phyloP scores from a whole-genome alignment of 2,329 filamentous ascomycete genomes.

The Cadophora luteo-olivacea region DNA sequence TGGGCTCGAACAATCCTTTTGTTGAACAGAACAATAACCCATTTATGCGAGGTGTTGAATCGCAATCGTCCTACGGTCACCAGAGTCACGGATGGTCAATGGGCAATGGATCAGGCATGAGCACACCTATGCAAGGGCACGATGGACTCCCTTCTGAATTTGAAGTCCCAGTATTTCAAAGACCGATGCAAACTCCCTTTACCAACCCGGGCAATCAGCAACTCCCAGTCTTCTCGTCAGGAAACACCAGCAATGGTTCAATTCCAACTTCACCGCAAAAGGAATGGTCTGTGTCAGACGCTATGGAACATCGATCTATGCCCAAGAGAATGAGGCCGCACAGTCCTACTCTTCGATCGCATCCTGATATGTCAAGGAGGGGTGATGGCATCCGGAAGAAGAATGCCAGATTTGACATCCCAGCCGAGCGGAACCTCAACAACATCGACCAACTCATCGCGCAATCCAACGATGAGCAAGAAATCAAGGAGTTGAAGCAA shows the following conservation, averaged over 20 bases:
- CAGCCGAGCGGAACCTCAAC: constrained; percentile 87
- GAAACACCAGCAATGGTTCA: constrained; percentile 52
- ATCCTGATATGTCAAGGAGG: constrained; percentile 69
- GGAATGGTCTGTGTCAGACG: constrained; percentile 59
- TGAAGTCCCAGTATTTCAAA: constrained; percentile 59
- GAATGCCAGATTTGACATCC: constrained; percentile 98
- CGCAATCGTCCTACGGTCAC: constrained; percentile 50
- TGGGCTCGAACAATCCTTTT: constrained; percentile 69
- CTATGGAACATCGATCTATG: constrained; percentile 55
- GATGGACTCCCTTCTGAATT: constrained; percentile 66
- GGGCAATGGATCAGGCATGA: constrained; percentile 67
- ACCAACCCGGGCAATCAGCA: constrained; percentile 57
- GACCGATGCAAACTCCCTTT: constrained; percentile 62
- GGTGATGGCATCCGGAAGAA: constrained; percentile 85
- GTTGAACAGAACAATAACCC: constrained; percentile 64
- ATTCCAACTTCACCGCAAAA: constrained; percentile 65
- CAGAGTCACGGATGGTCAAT: constrained; percentile 42
- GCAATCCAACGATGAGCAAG: constrained; percentile 85
- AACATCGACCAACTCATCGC: constrained; percentile 95
- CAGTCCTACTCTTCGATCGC: constrained; percentile 71
- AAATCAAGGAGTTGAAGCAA: constrained; percentile 98
- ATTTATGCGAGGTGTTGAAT: constrained; percentile 67
- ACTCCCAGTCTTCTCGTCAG: constrained; percentile 60
- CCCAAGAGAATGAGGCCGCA: constrained; percentile 69
- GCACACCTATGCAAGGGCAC: constrained; percentile 76